Percentiles rank a stretch among this genome's conserved stretches.
phyloP scores from a whole-genome alignment of 345 rosid species.

The Cardiospermum halicacabum region DNA sequence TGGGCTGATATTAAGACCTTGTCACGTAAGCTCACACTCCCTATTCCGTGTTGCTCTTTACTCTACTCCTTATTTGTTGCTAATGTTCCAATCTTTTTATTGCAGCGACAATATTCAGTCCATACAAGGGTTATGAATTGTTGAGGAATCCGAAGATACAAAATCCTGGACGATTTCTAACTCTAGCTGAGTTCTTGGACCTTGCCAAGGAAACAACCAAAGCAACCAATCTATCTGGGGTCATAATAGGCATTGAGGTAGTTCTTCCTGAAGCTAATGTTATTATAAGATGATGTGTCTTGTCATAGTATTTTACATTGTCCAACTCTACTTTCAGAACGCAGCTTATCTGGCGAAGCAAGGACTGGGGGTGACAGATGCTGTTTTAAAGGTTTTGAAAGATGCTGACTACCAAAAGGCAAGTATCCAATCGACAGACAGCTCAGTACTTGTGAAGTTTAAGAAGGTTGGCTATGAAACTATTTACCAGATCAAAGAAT shows the following conservation, averaged over 20 bases:
- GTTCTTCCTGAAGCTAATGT: conserved; percentile 15
- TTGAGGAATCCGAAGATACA: conserved; percentile 51
- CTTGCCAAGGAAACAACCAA: conserved; percentile 66
- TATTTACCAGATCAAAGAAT: conserved; percentile 64
- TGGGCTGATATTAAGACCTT: conserved; percentile 64
- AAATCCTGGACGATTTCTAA: conserved; percentile 44
- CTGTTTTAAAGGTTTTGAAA: conserved; percentile 51
- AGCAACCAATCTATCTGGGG: conserved; percentile 59
- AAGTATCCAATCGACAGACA: conserved; percentile 77
- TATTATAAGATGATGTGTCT: not conserved
- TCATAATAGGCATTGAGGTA: conserved; percentile 81
- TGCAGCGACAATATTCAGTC: conserved; percentile 63
- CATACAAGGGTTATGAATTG: conserved; percentile 22
- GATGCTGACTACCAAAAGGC: conserved; percentile 57
- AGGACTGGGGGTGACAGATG: conserved; percentile 47
- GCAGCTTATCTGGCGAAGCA: conserved; percentile 63
- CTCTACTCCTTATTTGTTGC: not conserved
- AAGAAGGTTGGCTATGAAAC: conserved; percentile 47
- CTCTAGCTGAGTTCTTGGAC: conserved; percentile 54
- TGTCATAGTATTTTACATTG: not conserved
- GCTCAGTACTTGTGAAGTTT: conserved; percentile 62
- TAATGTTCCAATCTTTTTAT: conserved; percentile 9
- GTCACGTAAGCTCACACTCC: conserved; percentile 54
- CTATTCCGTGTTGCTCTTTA: too few relatives aligned
- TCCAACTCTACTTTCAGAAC: conserved; percentile 45